Evolutionary conservation across 2,329 filamentous ascomycete genomes (phyloP), one percentile per base, ranked within the genome.

Genomic region (Westerdykella ornata): DNA sequence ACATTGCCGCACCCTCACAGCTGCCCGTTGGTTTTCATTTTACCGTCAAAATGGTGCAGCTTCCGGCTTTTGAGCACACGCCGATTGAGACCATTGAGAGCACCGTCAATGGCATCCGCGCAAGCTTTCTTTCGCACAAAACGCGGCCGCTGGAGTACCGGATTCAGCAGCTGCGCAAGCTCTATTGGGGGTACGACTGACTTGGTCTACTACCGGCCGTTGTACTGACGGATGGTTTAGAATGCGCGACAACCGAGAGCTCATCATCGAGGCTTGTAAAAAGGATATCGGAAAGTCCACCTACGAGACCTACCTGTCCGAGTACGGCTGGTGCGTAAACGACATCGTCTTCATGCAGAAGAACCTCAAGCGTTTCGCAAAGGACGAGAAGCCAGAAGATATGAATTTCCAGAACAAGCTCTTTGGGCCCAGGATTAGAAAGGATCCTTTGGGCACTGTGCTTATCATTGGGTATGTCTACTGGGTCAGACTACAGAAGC

Each of bases 131-230:
- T 54, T 77, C 85, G 14, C 82, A 88, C 65, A 85, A 83, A 69
- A 96, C 89, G 33, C 88, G 88, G 62, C 77, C 86, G 41, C 63
- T 96, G 46, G 77, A 86, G 57, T 97, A 84, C 71, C 82, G 92
- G 49, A 73, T 89, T 48, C 75, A 80, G 41, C 92, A 97, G 74
- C 80, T 98, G 46, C 84, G 89, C 55, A 90, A 88, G 75, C 81
- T 97, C 42, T 97, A 95, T 73, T 97, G 92, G 92, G 88, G 78
- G 72, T 75, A 52, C 67, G 67, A 35, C n/a, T 32, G n/a, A 11
- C 14, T n/a, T 5, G 12, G 16, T 18, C 17, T 29, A 7, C 3
- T 37, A 13, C 22, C 19, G 14, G 9, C 22, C 9, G 22, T 30
- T 37, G 16, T 39, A 36, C n/a, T 35, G 43, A 54, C 35, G 52